Percentiles rank a stretch among this genome's conserved stretches.
phyloP scores from a whole-genome alignment of 1,284 basidiomycete species.

The Ganoderma resinaceum region DNA sequence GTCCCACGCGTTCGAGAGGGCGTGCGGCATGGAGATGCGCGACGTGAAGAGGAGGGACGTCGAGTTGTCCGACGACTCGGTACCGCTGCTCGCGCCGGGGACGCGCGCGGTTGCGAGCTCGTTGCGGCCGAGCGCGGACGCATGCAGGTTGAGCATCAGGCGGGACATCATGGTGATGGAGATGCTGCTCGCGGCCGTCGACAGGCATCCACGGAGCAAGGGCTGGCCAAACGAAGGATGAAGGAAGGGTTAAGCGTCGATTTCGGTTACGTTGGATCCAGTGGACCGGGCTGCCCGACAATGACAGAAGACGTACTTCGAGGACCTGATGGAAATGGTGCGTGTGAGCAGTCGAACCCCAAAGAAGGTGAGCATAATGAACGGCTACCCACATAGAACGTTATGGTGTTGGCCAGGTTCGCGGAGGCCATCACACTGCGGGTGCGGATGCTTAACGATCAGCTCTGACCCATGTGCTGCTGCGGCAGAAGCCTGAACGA shows the following conservation, averaged over 20 bases:
- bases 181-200: constrained; percentile 41
- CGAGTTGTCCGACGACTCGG: constrained; percentile 30
- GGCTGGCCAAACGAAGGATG: constrained; percentile 33
- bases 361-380: neutral
- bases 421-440: constrained; percentile 43
- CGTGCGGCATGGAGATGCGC: constrained; percentile 31
- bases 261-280: neutral
- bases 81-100: constrained; percentile 23
- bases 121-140: constrained; percentile 22
- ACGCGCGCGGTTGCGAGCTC: constrained; percentile 10
- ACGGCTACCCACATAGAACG: constrained; percentile 42
- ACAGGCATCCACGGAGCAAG: constrained; percentile 37
- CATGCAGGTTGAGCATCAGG: constrained; percentile 46
- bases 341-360: constrained; percentile 6
- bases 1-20: constrained; percentile 7
- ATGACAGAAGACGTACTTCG: constrained; percentile 17
- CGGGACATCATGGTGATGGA: constrained; percentile 47
- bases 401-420: constrained; percentile 40
- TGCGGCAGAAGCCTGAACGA: neutral
- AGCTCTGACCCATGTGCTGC: constrained; percentile 6
- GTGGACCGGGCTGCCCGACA: constrained; percentile 20
- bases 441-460: constrained; percentile 1
- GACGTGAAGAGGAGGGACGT: constrained; percentile 39
- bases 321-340: constrained; percentile 12
- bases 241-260: neutral